Conservation (phyloP, 345 rosid genomes). For the Acer campestre region DNA sequence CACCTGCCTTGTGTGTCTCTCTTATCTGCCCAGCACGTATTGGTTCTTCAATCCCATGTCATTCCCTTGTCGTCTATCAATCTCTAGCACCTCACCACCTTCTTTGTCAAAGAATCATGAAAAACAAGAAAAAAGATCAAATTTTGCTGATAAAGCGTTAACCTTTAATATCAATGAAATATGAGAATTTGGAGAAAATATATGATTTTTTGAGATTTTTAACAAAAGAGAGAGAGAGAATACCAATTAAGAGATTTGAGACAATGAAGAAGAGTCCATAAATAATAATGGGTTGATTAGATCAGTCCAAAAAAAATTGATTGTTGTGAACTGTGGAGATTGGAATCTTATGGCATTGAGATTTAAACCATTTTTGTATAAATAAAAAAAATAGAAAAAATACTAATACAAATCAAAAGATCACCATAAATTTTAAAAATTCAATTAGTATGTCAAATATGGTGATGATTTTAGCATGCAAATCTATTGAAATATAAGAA, state of each 20-base stretch:
- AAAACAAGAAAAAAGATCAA: not conserved
- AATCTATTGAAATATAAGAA: not conserved
- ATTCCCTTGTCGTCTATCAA: not conserved
- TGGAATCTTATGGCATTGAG: conserved; percentile 26
- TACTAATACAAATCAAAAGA: not conserved
- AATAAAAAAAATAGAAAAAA: not conserved
- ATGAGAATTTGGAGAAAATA: not conserved
- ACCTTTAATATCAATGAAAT: not conserved
- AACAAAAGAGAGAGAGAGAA: not conserved
- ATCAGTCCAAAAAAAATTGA: conserved; percentile 26
- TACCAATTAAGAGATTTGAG: not conserved
- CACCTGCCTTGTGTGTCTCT: conserved; percentile 49
- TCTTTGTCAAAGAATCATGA: conserved; percentile 10
- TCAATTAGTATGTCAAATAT: not conserved
- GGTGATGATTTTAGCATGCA: conserved; percentile 5
- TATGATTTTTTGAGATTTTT: not conserved
- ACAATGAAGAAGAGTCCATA: conserved; percentile 23
- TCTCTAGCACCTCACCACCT: conserved; percentile 16
- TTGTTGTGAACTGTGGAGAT: conserved; percentile 9
- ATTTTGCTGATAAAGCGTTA: conserved; percentile 3
- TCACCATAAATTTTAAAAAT: not conserved
- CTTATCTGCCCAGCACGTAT: conserved; percentile 41
- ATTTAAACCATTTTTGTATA: not conserved
- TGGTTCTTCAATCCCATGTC: conserved; percentile 5
- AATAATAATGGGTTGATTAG: conserved; percentile 4